Conservation (phyloP, 1,284 basidiomycete species). For the Schizopora paradoxa region DNA sequence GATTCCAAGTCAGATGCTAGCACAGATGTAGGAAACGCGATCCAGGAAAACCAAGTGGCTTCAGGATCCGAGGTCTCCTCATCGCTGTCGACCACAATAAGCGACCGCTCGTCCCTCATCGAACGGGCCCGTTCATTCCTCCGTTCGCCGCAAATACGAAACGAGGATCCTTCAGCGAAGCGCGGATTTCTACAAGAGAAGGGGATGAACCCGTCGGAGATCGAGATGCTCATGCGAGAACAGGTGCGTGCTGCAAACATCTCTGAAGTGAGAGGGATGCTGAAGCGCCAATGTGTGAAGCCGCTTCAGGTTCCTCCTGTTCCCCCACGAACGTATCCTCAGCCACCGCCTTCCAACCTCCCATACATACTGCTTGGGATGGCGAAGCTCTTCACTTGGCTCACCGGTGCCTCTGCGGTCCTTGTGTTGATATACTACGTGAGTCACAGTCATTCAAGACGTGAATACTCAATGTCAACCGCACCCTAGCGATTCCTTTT, state of each 20-base stretch:
- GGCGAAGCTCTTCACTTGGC: conserved; percentile 58
- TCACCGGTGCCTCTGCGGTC: conserved; percentile 55
- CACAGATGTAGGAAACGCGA: no score
- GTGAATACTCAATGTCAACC: not conserved
- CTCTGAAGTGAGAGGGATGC: conserved; percentile 4
- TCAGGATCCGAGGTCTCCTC: no score
- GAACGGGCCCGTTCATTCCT: conserved; percentile 59
- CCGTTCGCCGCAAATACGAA: conserved; percentile 54
- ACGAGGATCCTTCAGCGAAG: conserved; percentile 53
- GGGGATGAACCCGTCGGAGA: conserved; percentile 57
- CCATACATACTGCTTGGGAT: conserved; percentile 59
- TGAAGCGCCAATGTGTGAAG: conserved; percentile 28
- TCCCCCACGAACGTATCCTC: conserved; percentile 70
- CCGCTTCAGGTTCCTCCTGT: conserved; percentile 47
- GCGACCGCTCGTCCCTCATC: conserved; percentile 42
- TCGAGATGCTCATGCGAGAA: conserved; percentile 53
- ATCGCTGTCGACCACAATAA: not conserved
- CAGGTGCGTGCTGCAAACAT: conserved; percentile 35
- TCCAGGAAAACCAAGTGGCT: no score
- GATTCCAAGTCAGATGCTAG: no score
- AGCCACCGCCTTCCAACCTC: conserved; percentile 61
- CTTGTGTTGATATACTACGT: conserved; percentile 62
- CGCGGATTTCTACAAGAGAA: conserved; percentile 66
- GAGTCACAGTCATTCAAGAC: conserved; percentile 25
- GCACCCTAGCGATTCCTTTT: conserved; percentile 54